Evolutionary conservation across 805 yeast genomes (phyloP).

Genomic region (Pichia heedii): DNA sequence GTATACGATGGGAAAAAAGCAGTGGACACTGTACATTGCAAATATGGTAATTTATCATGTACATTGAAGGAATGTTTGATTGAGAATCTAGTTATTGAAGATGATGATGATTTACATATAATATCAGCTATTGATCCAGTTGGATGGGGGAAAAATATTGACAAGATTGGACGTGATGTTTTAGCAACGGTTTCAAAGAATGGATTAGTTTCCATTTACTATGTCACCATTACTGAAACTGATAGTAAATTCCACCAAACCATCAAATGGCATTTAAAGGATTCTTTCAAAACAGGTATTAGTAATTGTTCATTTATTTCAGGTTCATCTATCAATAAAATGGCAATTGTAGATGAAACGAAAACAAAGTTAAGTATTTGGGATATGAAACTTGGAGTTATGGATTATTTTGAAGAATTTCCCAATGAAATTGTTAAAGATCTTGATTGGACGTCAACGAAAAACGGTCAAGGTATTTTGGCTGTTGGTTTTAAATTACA

Average conservation of each 20-base stretch:
- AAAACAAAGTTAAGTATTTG: slow-evolving; percentile 57
- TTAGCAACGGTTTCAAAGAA: slow-evolving; percentile 47
- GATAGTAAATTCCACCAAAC: not conserved
- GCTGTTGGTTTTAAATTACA: slow-evolving; percentile 67
- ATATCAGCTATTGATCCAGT: slow-evolving; percentile 60
- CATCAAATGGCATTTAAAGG: slow-evolving; percentile 46
- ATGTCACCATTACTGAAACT: slow-evolving; percentile 26
- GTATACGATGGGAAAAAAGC: not conserved
- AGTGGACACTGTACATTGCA: slow-evolving; percentile 23
- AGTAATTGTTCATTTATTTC: slow-evolving; percentile 43
- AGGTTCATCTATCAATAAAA: slow-evolving; percentile 68
- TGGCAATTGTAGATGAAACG: slow-evolving; percentile 59
- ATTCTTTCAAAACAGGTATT: slow-evolving; percentile 48
- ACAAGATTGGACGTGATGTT: slow-evolving; percentile 31
- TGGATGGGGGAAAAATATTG: slow-evolving; percentile 35
- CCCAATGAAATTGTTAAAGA: slow-evolving; percentile 41
- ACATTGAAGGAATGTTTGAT: slow-evolving; percentile 4
- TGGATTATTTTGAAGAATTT: slow-evolving; percentile 51
- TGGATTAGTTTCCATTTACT: slow-evolving; percentile 43
- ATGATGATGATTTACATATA: slow-evolving; percentile 21
- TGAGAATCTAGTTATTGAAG: slow-evolving; percentile 30
- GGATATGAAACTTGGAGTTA: slow-evolving; percentile 60
- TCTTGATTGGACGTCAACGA: slow-evolving; percentile 80
- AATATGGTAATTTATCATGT: not conserved
- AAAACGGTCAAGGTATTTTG: slow-evolving; percentile 56